These are phyloP conservation scores for Pseudonitzschia pungens DNA, from an alignment of 108 stramenopile species.

Conservation along the genomic window DNA sequence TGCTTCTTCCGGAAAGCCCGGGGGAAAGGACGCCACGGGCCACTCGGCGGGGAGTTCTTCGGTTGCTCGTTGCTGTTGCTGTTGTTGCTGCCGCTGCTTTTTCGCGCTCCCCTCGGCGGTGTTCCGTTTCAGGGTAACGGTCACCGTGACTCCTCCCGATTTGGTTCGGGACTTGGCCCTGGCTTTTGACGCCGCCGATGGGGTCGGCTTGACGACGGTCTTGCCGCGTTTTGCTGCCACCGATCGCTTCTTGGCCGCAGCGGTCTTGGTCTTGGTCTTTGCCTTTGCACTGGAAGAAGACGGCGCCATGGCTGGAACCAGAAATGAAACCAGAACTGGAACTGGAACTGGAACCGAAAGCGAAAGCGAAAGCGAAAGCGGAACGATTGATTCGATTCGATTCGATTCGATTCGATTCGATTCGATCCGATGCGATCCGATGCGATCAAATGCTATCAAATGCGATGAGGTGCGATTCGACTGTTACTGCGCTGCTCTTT, in stretches of 20 bases:
- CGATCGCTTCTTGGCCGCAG: neutral
- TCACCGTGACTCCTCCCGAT: neutral
- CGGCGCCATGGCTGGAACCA: neutral
- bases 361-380: no score
- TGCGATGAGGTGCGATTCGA: no score
- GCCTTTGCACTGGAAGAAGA: no score
- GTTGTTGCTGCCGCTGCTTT: no score
- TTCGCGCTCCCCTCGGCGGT: neutral
- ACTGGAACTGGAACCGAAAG: neutral
- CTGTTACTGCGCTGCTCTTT: no score
- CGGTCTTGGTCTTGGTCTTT: no score
- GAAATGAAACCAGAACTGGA: neutral
- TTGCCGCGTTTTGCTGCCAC: neutral
- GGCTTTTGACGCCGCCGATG: neutral
- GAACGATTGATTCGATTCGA: no score
- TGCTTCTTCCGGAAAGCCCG: constrained; percentile 13
- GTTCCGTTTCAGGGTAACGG: neutral
- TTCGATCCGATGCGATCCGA: no score
- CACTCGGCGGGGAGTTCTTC: constrained; percentile 30
- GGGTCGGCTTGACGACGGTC: neutral
- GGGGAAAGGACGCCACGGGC: constrained; percentile 27
- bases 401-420: no score
- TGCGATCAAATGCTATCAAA: no score
- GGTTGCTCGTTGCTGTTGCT: no score
- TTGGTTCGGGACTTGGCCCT: neutral